Conservation (phyloP, 2,329 filamentous ascomycete genomes). For the Fusarium denticulatum region DNA sequence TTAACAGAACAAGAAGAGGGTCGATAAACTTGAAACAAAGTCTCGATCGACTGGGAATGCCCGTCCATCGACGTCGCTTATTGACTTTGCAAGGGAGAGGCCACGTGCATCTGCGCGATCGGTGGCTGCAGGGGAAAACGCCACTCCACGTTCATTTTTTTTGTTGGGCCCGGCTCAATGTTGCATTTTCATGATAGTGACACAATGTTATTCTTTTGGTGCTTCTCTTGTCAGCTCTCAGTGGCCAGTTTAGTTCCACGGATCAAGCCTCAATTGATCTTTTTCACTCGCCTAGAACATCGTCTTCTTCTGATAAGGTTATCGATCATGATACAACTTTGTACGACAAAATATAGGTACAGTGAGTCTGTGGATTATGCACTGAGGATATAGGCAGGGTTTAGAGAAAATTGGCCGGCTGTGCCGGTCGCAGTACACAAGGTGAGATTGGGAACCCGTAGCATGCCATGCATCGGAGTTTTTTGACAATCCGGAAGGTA, state of each 20-base stretch:
- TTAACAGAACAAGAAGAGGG: not conserved
- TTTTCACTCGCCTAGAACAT: not conserved
- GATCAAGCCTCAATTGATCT: not conserved
- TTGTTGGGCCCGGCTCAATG: not conserved
- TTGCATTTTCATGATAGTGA: not conserved
- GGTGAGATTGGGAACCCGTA: not conserved
- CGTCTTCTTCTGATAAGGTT: not conserved
- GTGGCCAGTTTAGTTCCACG: not conserved
- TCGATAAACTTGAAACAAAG: conserved; percentile 9
- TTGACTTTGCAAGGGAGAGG: conserved; percentile 16
- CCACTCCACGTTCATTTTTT: conserved; percentile 5
- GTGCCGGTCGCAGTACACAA: not conserved
- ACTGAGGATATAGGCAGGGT: not conserved
- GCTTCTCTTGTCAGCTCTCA: not conserved
- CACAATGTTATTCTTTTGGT: not conserved
- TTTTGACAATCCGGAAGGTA: not conserved
- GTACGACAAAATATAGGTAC: too few relatives aligned
- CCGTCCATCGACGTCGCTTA: conserved; percentile 10
- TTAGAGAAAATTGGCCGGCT: not conserved
- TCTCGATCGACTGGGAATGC: conserved; percentile 9
- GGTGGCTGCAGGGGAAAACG: not conserved
- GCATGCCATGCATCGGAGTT: not conserved
- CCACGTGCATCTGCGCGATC: conserved; percentile 18
- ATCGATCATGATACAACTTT: not conserved
- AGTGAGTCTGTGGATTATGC: not conserved